Base-by-base conservation (phyloP, 306 rosid species). In the Sophora flavescens region DNA sequence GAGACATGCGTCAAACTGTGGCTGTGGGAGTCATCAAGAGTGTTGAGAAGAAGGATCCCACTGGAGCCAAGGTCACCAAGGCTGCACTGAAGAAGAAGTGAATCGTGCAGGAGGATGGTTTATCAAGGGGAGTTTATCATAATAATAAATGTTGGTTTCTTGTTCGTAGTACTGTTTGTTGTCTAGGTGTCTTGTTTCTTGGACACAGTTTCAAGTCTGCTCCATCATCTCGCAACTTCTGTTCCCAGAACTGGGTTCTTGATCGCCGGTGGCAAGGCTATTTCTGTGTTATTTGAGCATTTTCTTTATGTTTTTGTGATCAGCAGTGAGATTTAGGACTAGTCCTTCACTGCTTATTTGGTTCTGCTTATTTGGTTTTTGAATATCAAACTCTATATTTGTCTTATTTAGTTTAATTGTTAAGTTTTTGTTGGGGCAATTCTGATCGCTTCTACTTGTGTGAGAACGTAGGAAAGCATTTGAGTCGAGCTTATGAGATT, bases 1-100 rank as follows among this genome's bases (percentile, higher is more conserved):
- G 98, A 33, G 96, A 93, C 87, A 93, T 93, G 97, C 91, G 98
- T 3, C 98, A 93, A 74, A 93, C 98, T 1, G 93, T 93, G 65
- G 98, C 98, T 28, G 98, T 93, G 1, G 97, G 98, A 50, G 98
- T 93, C 68, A 88, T 93, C 84, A 93, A 93, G 88, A 70, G 64
- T 6, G 97, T 91, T 12, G 98, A 93, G 79, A 93, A 93, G 98
- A 93, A 93, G 92, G 98, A 93, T 1, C 84, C 98, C 0, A 38
- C 68, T 3, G 95, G 93, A 8, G 93, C 91, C 17, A 93, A 93
- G 89, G 78, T 87, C 6, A 91, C 96, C 77, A 87, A 93, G 77
- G 84, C 97, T 32, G 97, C 98, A 0, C 87, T 76, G 50, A 93
- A 93, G 93, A 93, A 90, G 80, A 93, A 93, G 80, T 88, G 96